Evolutionary conservation across 2,329 filamentous ascomycete genomes (phyloP).

Genomic region (Sporothrix schenckii): DNA sequence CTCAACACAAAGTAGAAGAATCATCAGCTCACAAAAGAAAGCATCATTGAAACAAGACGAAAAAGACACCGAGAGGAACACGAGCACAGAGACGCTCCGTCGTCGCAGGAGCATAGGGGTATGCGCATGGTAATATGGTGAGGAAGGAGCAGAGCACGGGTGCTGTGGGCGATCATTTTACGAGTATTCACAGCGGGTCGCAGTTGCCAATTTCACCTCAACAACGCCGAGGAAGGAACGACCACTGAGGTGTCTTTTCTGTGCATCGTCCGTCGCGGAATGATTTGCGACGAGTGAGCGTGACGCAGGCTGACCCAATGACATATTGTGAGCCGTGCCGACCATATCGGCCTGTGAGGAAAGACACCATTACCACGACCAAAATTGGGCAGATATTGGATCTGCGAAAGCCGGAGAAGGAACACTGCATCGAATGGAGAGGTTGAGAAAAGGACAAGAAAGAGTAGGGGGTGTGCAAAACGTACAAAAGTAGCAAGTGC

Average conservation of each 20-base stretch:
- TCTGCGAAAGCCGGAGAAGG: slow-evolving; percentile 17
- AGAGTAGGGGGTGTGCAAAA: neutral
- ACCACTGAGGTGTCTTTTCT: slow-evolving; percentile 6
- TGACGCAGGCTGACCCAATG: slow-evolving; percentile 11
- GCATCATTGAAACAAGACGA: neutral
- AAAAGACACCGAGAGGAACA: neutral
- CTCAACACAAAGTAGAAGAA: neutral
- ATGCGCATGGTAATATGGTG: slow-evolving; percentile 14
- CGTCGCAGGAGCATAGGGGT: slow-evolving; percentile 26
- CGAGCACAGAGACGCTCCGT: too few relatives aligned
- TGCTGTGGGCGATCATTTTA: neutral
- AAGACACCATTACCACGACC: slow-evolving; percentile 3
- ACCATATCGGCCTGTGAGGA: neutral
- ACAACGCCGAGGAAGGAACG: neutral
- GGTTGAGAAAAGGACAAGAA: neutral
- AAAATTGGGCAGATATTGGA: slow-evolving; percentile 6
- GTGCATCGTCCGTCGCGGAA: neutral
- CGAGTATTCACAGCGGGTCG: neutral
- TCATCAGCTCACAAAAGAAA: neutral
- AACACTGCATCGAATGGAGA: too few relatives aligned
- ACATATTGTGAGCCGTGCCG: slow-evolving; percentile 7
- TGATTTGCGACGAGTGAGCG: slow-evolving; percentile 16
- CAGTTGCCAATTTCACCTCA: neutral
- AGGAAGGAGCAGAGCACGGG: slow-evolving; percentile 6
- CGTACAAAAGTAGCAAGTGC: neutral